Conservation (phyloP, 2,329 filamentous ascomycete genomes). For the Botrytis cinerea region DNA sequence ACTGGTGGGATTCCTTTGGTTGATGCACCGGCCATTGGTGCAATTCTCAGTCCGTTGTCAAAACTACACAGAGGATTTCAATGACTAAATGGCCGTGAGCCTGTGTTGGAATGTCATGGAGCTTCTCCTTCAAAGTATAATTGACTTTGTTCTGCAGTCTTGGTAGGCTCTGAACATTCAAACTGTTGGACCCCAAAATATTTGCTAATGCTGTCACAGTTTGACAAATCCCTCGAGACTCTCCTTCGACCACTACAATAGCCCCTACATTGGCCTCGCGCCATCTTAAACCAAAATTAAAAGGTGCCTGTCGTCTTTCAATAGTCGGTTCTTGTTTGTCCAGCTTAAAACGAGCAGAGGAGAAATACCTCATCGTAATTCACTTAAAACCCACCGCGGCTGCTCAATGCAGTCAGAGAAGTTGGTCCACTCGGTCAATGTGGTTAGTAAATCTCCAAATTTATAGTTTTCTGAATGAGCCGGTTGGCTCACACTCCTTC, state of each 20-base stretch:
- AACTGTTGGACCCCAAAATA: too few species aligned
- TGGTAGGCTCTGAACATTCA: neutral
- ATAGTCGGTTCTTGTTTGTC: constrained; percentile 42
- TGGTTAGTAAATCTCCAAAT: neutral
- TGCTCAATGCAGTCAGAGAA: neutral
- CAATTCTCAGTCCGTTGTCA: neutral
- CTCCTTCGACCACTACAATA: neutral
- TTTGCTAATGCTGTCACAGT: neutral
- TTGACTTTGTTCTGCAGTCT: neutral
- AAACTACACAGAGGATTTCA: neutral
- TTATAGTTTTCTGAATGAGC: too few species aligned
- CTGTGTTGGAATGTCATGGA: constrained; percentile 98
- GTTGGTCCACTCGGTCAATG: neutral
- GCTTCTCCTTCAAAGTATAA: constrained; percentile 56
- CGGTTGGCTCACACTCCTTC: neutral
- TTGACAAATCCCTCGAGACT: neutral
- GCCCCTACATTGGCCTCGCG: constrained; percentile 29
- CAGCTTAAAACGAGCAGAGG: constrained; percentile 46
- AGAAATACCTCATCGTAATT: constrained; percentile 48
- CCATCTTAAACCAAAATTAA: too few species aligned
- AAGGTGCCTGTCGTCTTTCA: constrained; percentile 53
- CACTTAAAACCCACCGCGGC: neutral
- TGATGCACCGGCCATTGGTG: neutral
- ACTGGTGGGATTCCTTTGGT: too few species aligned
- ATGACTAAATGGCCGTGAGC: constrained; percentile 74